Evolutionary conservation across 2,329 filamentous ascomycete genomes (phyloP).

Genomic region (Alternaria burnsii): DNA sequence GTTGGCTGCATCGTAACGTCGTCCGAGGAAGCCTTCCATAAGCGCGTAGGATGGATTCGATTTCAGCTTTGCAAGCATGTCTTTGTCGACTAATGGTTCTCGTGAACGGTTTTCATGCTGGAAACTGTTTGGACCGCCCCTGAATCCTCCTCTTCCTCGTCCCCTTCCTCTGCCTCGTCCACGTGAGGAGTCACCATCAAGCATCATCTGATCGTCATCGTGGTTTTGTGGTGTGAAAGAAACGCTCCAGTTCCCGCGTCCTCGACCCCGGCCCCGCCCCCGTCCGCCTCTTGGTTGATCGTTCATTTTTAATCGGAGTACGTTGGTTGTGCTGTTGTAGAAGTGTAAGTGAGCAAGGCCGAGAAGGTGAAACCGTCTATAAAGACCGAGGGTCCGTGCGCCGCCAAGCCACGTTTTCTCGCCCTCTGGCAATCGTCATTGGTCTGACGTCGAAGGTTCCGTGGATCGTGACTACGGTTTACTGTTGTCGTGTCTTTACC

Average conservation of each 20-base stretch:
- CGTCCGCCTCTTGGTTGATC: conserved; percentile 22
- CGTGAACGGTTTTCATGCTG: conserved; percentile 60
- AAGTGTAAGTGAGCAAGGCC: conserved; percentile 2
- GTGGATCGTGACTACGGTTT: background rate
- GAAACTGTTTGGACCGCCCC: conserved; percentile 24
- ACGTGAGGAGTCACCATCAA: conserved; percentile 21
- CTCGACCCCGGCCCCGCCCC: conserved; percentile 29
- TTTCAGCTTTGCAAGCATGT: conserved; percentile 22
- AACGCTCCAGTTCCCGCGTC: conserved; percentile 19
- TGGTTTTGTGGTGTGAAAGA: conserved; percentile 9
- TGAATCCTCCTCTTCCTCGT: conserved; percentile 22
- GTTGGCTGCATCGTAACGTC: conserved; percentile 73
- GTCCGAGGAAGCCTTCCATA: conserved; percentile 74
- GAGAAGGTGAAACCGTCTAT: conserved; percentile 8
- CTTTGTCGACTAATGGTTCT: conserved; percentile 72
- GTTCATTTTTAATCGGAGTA: conserved; percentile 11
- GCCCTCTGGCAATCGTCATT: conserved; percentile 7
- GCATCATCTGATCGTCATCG: conserved; percentile 24
- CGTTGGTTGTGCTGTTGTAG: conserved; percentile 8
- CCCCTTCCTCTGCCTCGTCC: conserved; percentile 29
- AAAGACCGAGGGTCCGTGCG: conserved; percentile 20
- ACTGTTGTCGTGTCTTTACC: background rate
- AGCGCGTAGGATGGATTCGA: conserved; percentile 61
- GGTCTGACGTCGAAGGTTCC: background rate
- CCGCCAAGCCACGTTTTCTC: conserved; percentile 18